Evolutionary conservation across 139 green algal genomes (phyloP).

Genomic region (Closterium sp.): DNA sequence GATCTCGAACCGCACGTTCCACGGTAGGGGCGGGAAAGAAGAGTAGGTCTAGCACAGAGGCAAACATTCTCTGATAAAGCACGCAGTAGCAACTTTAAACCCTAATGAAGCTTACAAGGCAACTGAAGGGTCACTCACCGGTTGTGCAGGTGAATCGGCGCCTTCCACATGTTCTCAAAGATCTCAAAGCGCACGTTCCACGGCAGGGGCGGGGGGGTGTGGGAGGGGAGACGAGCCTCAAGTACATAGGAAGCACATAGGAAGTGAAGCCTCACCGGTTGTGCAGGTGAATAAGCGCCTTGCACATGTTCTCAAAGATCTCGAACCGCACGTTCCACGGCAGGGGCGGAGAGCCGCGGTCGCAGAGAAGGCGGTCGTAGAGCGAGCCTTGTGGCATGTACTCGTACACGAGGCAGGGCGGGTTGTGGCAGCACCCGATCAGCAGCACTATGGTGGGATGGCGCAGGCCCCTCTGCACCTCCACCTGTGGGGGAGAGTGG

Average conservation of each 20-base stretch:
- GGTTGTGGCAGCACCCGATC: constrained; percentile 60
- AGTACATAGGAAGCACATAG: not conserved
- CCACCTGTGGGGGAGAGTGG: not conserved
- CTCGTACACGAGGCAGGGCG: constrained; percentile 65
- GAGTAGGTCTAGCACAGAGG: not conserved
- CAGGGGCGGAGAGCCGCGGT: constrained; percentile 18
- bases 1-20: constrained; percentile 22
- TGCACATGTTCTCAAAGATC: constrained; percentile 16
- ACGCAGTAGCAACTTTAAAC: too few species aligned
- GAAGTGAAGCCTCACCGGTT: not conserved
- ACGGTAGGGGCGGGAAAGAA: constrained; percentile 22
- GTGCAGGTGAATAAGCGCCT: constrained; percentile 28
- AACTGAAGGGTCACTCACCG: constrained; percentile 12
- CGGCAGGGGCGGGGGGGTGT: constrained; percentile 25
- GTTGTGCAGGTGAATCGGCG: constrained; percentile 20
- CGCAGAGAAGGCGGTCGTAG: constrained; percentile 48
- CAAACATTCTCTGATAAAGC: not conserved
- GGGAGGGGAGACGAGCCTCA: too few species aligned
- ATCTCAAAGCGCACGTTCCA: constrained; percentile 40
- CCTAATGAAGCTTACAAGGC: too few species aligned
- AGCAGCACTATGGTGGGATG: constrained; percentile 68
- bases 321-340: constrained; percentile 36
- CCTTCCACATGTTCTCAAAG: constrained; percentile 16
- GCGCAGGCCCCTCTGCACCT: constrained; percentile 33
- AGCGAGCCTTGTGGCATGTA: constrained; percentile 56